Percentiles rank a stretch among this genome's conserved stretches.
phyloP scores from a whole-genome alignment of 2,329 filamentous ascomycete species.

The Bimuria novae-zelandiae region DNA sequence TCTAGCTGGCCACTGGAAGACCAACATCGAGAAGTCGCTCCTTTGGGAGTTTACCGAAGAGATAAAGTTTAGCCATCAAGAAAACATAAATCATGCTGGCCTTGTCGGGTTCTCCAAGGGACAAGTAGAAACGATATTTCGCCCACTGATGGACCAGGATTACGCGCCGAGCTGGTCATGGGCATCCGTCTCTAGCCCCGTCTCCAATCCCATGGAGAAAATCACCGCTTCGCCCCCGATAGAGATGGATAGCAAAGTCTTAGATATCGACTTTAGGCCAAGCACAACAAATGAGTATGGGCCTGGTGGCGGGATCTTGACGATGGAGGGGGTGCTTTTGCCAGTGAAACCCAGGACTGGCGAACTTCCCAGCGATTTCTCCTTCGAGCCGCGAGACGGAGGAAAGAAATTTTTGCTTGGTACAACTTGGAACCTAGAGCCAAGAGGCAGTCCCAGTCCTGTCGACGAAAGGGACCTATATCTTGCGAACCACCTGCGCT shows the following conservation, averaged over 20 bases:
- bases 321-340: neutral
- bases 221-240: too few species aligned
- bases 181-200: neutral
- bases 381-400: too few species aligned
- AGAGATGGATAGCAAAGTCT: neutral
- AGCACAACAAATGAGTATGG: neutral
- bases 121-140: too few species aligned
- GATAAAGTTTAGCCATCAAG: neutral
- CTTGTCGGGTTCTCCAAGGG: too few species aligned
- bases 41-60: neutral
- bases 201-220: neutral
- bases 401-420: too few species aligned
- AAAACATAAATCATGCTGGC: too few species aligned
- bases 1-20: neutral
- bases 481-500: too few species aligned
- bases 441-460: too few species aligned
- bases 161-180: conserved; percentile 1
- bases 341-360: too few species aligned
- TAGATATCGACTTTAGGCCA: neutral
- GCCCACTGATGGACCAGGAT: neutral
- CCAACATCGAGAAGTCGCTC: neutral
- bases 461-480: too few species aligned
- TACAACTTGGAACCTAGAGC: too few species aligned
- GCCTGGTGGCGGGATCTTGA: neutral
- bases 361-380: too few species aligned